Evolutionary conservation across 306 rosid genomes (phyloP), one percentile per base, ranked within the genome.

Genomic region (Cicer judaicum): DNA sequence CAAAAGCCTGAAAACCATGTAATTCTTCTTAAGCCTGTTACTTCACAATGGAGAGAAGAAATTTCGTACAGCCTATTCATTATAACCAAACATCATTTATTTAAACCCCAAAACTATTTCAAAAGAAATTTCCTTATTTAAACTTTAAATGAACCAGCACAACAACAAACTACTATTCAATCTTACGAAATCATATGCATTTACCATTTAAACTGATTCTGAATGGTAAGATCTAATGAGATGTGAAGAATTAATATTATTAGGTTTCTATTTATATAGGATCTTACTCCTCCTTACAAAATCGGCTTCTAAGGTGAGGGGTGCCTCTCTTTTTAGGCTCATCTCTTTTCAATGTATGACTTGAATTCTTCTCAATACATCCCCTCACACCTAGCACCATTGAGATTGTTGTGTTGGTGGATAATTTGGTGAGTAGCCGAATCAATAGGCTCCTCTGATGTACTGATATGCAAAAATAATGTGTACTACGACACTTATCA

Each of bases 171-270:
- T 66, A 34, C 21, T 67, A 42, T 67, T 41, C 18, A 46, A 39
- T 62, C 64, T 60, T 63, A 36, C 53, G 42, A 60, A 78, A 72
- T 55, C 44, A 64, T 72, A 65, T 15, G 69, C 39, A 68, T 42
- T 60, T 48, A 49, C 70, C 41, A 10, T 40, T 53, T 34, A 52
- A 44, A 68, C 36, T 19, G 38, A 55, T 55, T 9, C 21, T 42
- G 66, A 62, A 36, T 52, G 42, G 69, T 21, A 55, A 54, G 46
- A 34, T 44, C 48, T 47, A 19, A 55, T 7, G 10, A 75, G 11
- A 52, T 41, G 18, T 21, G 49, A 72, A 41, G 70, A 62, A 21
- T 29, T 8, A 46, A 71, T 24, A 16, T 24, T 24, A 24, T 24
- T 24, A 24, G 34, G 34, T 3, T 24, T 24, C 34, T 29, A 29